Conservation (phyloP, 2,329 filamentous ascomycete species). For the Colletotrichum costaricense region DNA sequence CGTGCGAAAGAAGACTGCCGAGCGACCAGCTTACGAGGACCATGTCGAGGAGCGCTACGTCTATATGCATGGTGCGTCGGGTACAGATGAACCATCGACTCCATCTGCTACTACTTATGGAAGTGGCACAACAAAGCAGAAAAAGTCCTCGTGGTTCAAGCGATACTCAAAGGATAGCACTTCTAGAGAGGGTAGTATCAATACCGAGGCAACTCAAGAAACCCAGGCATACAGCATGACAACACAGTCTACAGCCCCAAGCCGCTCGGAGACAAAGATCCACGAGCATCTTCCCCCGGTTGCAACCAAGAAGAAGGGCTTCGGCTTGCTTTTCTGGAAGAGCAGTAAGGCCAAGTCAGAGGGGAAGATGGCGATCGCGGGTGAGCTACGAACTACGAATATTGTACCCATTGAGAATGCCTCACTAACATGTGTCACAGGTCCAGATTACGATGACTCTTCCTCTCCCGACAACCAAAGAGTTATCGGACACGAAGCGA, state of each 20-base stretch:
- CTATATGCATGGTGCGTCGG: conserved; percentile 39
- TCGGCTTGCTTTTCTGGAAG: conserved; percentile 68
- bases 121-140: conserved; percentile 49
- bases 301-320: conserved; percentile 57
- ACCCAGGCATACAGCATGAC: conserved; percentile 34
- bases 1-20: conserved; percentile 51
- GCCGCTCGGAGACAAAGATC: conserved; percentile 28
- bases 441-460: conserved; percentile 45
- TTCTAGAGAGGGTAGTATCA: conserved; percentile 36
- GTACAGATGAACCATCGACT: conserved; percentile 36
- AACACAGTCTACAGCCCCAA: conserved; percentile 28
- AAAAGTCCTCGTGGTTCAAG: conserved; percentile 64
- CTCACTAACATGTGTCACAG: conserved; percentile 41
- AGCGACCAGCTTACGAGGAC: not conserved
- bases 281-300: conserved; percentile 1
- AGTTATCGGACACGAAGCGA: conserved; percentile 36
- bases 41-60: conserved; percentile 39
- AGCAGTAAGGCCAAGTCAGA: conserved; percentile 55
- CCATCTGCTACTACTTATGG: conserved; percentile 36
- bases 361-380: conserved; percentile 56
- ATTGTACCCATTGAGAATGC: not conserved
- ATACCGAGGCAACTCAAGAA: conserved; percentile 24
- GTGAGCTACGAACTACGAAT: conserved; percentile 45
- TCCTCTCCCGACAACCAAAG: conserved; percentile 40
- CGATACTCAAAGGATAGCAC: conserved; percentile 54